These are phyloP conservation scores for Penicillium macrosclerotiorum DNA, from an alignment of 495 filamentous ascomycete genomes.

Conservation along the genomic window DNA sequence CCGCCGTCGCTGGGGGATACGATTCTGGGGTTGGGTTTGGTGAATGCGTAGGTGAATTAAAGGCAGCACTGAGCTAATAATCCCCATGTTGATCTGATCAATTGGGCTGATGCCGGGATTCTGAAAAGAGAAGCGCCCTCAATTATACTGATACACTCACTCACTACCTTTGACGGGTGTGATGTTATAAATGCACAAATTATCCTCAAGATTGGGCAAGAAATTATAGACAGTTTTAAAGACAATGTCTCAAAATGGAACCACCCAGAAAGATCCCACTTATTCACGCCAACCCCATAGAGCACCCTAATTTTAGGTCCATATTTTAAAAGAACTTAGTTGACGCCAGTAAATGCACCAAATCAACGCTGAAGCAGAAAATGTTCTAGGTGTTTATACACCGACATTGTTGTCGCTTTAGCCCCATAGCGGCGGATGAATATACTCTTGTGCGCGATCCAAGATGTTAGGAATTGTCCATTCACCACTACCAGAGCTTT, in stretches of 20 bases:
- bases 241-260: too few relatives aligned
- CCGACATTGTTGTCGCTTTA: slow-evolving; percentile 8
- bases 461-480: slow-evolving; percentile 47
- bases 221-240: background rate
- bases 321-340: too few relatives aligned
- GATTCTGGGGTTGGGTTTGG: slow-evolving; percentile 64
- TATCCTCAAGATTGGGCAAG: background rate
- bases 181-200: too few relatives aligned
- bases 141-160: too few relatives aligned
- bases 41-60: slow-evolving; percentile 56
- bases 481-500: slow-evolving; percentile 48
- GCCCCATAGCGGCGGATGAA: slow-evolving; percentile 48
- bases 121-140: too few relatives aligned
- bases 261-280: too few relatives aligned
- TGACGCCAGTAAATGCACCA: slow-evolving; percentile 10
- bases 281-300: background rate
- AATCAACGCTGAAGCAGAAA: slow-evolving; percentile 12
- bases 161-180: too few relatives aligned
- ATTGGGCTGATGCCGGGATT: too few relatives aligned
- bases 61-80: slow-evolving; percentile 21
- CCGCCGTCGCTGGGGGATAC: slow-evolving; percentile 55
- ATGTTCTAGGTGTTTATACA: background rate
- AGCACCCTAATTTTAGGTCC: too few relatives aligned
- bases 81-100: background rate
- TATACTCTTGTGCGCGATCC: slow-evolving; percentile 47